Conservation (phyloP, 768 basidiomycete genomes). For the Russula brevipes region DNA sequence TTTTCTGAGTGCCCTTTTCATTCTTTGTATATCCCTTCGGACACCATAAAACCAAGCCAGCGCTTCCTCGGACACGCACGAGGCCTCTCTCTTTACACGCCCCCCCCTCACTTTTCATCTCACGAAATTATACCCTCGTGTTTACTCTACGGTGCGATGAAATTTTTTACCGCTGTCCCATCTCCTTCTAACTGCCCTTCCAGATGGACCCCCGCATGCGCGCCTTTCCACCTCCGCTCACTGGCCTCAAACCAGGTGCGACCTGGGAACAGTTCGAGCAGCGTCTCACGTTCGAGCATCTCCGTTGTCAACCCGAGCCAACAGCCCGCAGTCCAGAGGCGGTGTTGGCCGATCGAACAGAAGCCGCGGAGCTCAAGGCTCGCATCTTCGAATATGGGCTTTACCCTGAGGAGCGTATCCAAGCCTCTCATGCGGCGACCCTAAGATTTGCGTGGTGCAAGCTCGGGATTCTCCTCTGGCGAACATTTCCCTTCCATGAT, state of each 20-base stretch:
- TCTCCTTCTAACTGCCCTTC: neutral
- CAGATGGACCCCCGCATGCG: neutral
- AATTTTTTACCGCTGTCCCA: neutral
- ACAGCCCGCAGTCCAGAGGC: neutral
- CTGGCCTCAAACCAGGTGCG: neutral
- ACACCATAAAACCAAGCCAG: slow-evolving; percentile 3
- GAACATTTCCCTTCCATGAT: slow-evolving; percentile 50
- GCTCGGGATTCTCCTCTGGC: slow-evolving; percentile 32
- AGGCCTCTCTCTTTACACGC: neutral
- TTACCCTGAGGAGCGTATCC: neutral
- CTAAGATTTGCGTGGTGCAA: slow-evolving; percentile 12
- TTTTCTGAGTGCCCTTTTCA: neutral
- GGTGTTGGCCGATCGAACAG: neutral
- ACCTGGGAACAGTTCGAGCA: slow-evolving; percentile 11
- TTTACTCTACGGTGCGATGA: neutral
- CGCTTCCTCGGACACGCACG: neutral
- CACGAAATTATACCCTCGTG: neutral
- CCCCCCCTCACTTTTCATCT: neutral
- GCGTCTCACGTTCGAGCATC: neutral
- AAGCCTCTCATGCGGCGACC: neutral
- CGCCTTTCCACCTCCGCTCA: neutral
- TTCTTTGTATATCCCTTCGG: neutral
- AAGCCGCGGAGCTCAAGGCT: slow-evolving; percentile 1
- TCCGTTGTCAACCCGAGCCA: slow-evolving; percentile 19
- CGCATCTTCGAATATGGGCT: neutral